These are phyloP conservation scores for Musa schizocarpa DNA, from an alignment of 176 grass and related monocot species.

Conservation along the genomic window DNA sequence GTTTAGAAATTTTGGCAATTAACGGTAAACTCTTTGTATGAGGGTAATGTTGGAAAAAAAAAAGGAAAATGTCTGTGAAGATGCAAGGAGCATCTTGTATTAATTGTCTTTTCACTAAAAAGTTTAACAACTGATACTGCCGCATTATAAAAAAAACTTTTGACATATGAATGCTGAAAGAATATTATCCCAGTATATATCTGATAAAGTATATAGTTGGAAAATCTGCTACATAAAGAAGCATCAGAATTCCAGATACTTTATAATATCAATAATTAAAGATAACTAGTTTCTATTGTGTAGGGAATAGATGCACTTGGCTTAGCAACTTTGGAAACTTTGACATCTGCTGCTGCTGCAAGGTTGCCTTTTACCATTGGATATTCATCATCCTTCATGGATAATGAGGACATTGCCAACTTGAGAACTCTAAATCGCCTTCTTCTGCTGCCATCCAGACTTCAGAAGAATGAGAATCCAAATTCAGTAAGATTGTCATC, in stretches of 20 bases:
- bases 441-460: slow-evolving; percentile 52
- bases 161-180: no score
- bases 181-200: no score
- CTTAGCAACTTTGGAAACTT: slow-evolving; percentile 59
- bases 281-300: slow-evolving; percentile 2
- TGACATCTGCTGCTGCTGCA: slow-evolving; percentile 57
- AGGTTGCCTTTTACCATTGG: slow-evolving; percentile 53
- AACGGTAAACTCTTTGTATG: no score
- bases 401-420: slow-evolving; percentile 55
- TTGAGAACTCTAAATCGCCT: slow-evolving; percentile 72
- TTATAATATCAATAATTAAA: background rate
- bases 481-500: slow-evolving; percentile 38
- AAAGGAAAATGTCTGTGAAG: no score
- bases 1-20: no score
- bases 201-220: background rate
- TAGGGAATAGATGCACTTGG: slow-evolving; percentile 92
- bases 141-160: no score
- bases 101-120: no score
- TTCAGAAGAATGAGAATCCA: slow-evolving; percentile 44
- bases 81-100: no score
- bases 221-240: background rate
- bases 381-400: slow-evolving; percentile 38
- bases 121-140: no score
- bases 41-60: no score
- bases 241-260: background rate